A percentile compares a stretch with the other conserved stretches of the same genome.
phyloP scores from a whole-genome alignment of 495 filamentous ascomycete genomes.

The Coniosporium apollinis region DNA sequence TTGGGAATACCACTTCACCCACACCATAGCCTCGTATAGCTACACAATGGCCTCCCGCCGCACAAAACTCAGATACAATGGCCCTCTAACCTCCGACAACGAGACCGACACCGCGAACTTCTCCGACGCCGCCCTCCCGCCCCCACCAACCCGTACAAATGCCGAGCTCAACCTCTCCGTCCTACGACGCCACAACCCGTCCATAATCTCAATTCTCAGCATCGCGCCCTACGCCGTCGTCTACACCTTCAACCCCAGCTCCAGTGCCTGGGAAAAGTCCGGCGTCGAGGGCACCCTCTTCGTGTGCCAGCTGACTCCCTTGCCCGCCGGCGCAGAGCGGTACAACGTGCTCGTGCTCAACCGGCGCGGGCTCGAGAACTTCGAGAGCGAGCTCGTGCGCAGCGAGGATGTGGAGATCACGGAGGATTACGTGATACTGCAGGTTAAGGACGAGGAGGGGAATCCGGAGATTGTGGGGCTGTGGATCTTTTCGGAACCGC shows the following conservation, averaged over 20 bases:
- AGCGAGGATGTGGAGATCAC: conserved; percentile 41
- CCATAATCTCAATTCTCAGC: conserved; percentile 46
- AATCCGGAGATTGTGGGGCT: conserved; percentile 29
- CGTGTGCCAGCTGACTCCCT: conserved; percentile 41
- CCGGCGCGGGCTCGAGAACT: conserved; percentile 42
- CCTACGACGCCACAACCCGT: conserved; percentile 55
- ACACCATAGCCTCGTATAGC: background rate
- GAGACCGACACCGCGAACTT: conserved; percentile 39
- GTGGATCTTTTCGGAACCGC: conserved; percentile 46
- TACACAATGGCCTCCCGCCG: background rate
- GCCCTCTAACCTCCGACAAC: conserved; percentile 39
- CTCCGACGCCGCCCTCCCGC: conserved; percentile 21
- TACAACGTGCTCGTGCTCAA: conserved; percentile 47
- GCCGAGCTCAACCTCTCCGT: conserved; percentile 70
- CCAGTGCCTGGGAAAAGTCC: conserved; percentile 57
- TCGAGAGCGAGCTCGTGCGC: conserved; percentile 32
- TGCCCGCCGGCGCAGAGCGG: conserved; percentile 27
- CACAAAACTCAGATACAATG: background rate
- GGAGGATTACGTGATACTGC: conserved; percentile 44
- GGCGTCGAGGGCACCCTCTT: conserved; percentile 70
- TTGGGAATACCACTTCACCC: background rate
- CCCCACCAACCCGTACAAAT: conserved; percentile 44
- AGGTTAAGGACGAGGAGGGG: conserved; percentile 18
- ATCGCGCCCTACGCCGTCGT: conserved; percentile 66
- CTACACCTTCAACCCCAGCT: conserved; percentile 49